Percentiles rank a stretch among this genome's conserved stretches.
Evolutionary conservation across 2,329 filamentous ascomycete species (phyloP).

Genomic region (Sphaerostilbella broomeana): DNA sequence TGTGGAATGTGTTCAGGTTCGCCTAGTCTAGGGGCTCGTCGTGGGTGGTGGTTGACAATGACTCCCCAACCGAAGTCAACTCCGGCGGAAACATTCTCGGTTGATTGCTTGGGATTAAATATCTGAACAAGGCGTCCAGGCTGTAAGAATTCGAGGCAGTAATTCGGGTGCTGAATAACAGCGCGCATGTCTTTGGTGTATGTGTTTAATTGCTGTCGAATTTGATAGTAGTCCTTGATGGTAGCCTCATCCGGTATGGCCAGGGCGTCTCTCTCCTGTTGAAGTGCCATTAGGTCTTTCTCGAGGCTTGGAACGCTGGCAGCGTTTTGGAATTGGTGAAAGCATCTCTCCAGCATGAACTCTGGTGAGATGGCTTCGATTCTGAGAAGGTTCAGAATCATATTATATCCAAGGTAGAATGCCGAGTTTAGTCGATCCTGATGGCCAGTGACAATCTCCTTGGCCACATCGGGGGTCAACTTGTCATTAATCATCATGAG

Average conservation of each 20-base stretch:
- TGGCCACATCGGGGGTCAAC: slow-evolving; percentile 90
- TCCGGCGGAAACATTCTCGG: slow-evolving; percentile 29
- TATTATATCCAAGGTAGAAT: slow-evolving; percentile 97
- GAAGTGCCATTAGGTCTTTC: slow-evolving; percentile 71
- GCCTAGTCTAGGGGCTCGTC: slow-evolving; percentile 59
- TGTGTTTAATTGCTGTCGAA: slow-evolving; percentile 74
- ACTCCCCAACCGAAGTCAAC: slow-evolving; percentile 91
- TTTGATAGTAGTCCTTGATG: slow-evolving; percentile 89
- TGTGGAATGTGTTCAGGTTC: slow-evolving; percentile 65
- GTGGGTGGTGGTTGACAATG: slow-evolving; percentile 65
- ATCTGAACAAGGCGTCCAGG: slow-evolving; percentile 82
- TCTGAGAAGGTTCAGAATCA: slow-evolving; percentile 92
- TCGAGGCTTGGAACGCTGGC: slow-evolving; percentile 79
- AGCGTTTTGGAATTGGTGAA: slow-evolving; percentile 96
- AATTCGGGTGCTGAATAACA: slow-evolving; percentile 86
- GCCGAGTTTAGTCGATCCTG: slow-evolving; percentile 97
- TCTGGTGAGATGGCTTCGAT: slow-evolving; percentile 99
- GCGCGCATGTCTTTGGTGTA: slow-evolving; percentile 85
- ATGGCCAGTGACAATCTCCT: slow-evolving; percentile 90
- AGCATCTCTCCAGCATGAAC: slow-evolving; percentile 97
- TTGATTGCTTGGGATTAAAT: slow-evolving; percentile 56
- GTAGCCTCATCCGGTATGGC: slow-evolving; percentile 78
- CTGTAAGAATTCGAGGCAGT: slow-evolving; percentile 79
- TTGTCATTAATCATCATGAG: slow-evolving; percentile 99
- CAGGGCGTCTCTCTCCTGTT: slow-evolving; percentile 66